Base-by-base conservation (phyloP, 1,284 basidiomycete genomes). In the Cryptococcus sp. region DNA sequence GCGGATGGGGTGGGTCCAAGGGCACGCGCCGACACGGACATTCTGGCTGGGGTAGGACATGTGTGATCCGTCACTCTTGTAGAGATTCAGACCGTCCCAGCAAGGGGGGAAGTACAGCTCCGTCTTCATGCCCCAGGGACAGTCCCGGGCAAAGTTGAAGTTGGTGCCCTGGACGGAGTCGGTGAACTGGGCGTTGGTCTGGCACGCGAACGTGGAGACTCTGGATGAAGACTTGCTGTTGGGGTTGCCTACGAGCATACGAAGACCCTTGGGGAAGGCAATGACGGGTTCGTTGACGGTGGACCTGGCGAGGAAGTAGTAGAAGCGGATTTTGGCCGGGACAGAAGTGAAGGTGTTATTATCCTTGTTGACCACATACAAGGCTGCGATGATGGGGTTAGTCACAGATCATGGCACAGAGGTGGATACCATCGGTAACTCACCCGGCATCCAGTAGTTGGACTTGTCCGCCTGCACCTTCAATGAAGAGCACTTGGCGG, bases 41-140 rank as follows among this genome's bases (percentile, higher is more conserved):
- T 40, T 42, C 18, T 42, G 36, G 45, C 48, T 50, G 1, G 68
- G 66, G 53, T 65, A 69, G 7, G 60, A 20, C 58, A 73, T 63
- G 61, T 73, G 70, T 0, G 61, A 60, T 6, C 40, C 49, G 42
- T 71, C 65, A 1, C 52, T 33, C 36, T 47, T 49, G 55, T 65
- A 72, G 3, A 70, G 54, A 48, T 69, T 63, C 18, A 56, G 42
- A 24, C 70, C 70, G 49, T 73, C 64, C 68, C 68, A 71, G 54
- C 71, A 72, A 1, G 55, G 51, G 9, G 68, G 70, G 53, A 70
- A 68, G 28, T 44, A 52, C 5, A 65, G 15, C 24, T 66, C 61
- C 9, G 52, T 59, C 57, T 63, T 65, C 48, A 73, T 47, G 20
- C 67, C 65, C 15, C 60, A 62, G 1, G 64, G 62, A 50, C 68